These are phyloP conservation scores for Syncephalastrum monosporum DNA, from an alignment of 371 early-diverging fungal species.

Conservation along the genomic window DNA sequence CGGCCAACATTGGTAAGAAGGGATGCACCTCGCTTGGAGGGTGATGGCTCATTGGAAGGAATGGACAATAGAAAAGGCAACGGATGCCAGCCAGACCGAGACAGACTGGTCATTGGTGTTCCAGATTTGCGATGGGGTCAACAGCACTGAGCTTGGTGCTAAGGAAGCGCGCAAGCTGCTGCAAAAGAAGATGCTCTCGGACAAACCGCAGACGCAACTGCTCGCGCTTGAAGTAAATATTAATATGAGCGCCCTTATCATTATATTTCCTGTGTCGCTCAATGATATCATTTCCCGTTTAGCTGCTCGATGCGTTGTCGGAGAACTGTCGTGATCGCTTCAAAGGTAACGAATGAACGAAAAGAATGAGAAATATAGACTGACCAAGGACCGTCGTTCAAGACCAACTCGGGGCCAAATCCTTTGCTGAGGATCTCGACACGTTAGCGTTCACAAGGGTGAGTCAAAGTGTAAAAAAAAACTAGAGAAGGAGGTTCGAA, in stretches of 20 bases:
- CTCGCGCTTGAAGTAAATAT: conserved; percentile 37
- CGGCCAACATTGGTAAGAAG: conserved; percentile 34
- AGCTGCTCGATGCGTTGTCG: conserved; percentile 44
- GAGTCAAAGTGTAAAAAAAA: conserved; percentile 6
- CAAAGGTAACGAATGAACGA: conserved; percentile 10
- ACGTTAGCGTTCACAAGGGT: conserved; percentile 32
- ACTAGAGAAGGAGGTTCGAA: not conserved
- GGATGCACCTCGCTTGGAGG: not conserved
- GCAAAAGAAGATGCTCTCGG: conserved; percentile 46
- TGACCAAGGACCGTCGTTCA: conserved; percentile 4
- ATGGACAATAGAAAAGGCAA: conserved; percentile 28
- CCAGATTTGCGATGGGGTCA: conserved; percentile 42
- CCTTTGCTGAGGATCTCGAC: conserved; percentile 41
- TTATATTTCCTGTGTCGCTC: not conserved
- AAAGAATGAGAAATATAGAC: not conserved
- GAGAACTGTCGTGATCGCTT: conserved; percentile 42
- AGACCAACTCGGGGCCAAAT: conserved; percentile 40
- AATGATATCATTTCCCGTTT: not conserved
- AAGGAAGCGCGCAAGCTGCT: conserved; percentile 51
- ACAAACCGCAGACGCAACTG: conserved; percentile 32
- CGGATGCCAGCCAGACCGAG: conserved; percentile 24
- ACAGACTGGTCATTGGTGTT: conserved; percentile 47
- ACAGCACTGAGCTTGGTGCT: conserved; percentile 38
- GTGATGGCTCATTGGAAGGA: conserved; percentile 4
- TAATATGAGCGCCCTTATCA: not conserved